These are phyloP conservation scores for Oehlia diaphana DNA, from an alignment of 192 early-diverging fungal genomes.

Conservation along the genomic window DNA sequence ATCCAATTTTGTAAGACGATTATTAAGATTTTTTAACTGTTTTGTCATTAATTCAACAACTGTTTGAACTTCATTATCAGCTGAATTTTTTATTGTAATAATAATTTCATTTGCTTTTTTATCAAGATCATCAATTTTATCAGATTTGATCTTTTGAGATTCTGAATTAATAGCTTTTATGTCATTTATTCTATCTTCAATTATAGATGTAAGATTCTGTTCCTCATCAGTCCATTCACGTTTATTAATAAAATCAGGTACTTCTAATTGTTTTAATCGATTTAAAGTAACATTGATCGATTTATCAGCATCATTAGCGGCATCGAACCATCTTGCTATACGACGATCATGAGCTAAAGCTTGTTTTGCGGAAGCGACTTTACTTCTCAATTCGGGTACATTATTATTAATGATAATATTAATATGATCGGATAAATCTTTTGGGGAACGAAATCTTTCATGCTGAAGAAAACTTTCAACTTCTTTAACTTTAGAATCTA, in stretches of 20 bases:
- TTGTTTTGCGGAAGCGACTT: slow-evolving; percentile 11
- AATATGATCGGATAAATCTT: slow-evolving; percentile 7
- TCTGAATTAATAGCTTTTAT: neutral
- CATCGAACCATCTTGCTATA: slow-evolving; percentile 29
- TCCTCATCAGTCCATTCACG: slow-evolving; percentile 23
- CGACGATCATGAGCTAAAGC: slow-evolving; percentile 17
- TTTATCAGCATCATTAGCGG: slow-evolving; percentile 26
- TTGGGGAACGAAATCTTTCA: slow-evolving; percentile 6
- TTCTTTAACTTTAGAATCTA: slow-evolving; percentile 18
- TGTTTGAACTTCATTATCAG: slow-evolving; percentile 23
- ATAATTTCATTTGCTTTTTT: slow-evolving; percentile 22
- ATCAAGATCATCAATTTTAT: slow-evolving; percentile 16
- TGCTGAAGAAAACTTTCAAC: neutral
- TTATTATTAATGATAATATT: neutral
- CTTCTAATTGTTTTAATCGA: slow-evolving; percentile 25
- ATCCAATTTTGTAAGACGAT: slow-evolving; percentile 15
- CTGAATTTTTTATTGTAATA: slow-evolving; percentile 15
- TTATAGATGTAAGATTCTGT: slow-evolving; percentile 3
- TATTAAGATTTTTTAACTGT: slow-evolving; percentile 18
- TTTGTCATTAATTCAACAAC: slow-evolving; percentile 23
- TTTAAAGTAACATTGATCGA: neutral
- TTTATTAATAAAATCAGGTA: slow-evolving; percentile 30
- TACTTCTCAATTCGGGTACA: slow-evolving; percentile 4
- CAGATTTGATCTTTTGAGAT: neutral
- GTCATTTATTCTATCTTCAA: slow-evolving; percentile 6